These are phyloP conservation scores for Prosopis cineraria DNA, from an alignment of 306 rosid species.

Conservation along the genomic window DNA sequence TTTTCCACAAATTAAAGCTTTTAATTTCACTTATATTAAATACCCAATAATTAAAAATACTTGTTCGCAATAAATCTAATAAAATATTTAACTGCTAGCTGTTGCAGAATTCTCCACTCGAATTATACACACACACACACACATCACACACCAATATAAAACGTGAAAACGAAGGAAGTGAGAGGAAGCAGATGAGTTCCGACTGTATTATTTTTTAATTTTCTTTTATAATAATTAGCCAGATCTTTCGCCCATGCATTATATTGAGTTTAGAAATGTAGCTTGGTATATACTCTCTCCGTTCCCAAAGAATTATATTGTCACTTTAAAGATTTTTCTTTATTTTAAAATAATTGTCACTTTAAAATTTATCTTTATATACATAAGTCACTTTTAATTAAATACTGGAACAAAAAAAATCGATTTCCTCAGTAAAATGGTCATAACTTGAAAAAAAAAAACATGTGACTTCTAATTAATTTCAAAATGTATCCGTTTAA, in stretches of 20 bases:
- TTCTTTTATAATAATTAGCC: too few relatives aligned
- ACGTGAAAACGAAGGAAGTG: neutral
- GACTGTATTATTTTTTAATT: neutral
- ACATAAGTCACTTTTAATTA: too few relatives aligned
- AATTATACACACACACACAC: too few relatives aligned
- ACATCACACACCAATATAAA: slow-evolving; percentile 20
- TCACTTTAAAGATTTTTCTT: too few relatives aligned
- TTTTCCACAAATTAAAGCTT: slow-evolving; percentile 37
- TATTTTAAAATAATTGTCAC: too few relatives aligned
- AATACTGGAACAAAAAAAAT: too few relatives aligned
- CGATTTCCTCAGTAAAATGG: too few relatives aligned
- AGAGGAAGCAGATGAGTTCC: neutral
- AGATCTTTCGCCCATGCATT: neutral
- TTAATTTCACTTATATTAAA: neutral
- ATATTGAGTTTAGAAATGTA: neutral
- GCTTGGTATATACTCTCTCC: neutral
- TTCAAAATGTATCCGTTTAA: too few relatives aligned
- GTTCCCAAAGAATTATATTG: neutral
- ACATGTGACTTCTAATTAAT: too few relatives aligned
- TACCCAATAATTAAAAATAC: neutral
- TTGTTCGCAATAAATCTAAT: neutral
- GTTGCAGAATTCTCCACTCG: slow-evolving; percentile 6
- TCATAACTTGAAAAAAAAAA: too few relatives aligned
- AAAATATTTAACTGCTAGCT: slow-evolving; percentile 33
- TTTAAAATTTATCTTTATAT: too few relatives aligned